Conservation (phyloP, 805 yeast species). For the Torulaspora quercuum region DNA sequence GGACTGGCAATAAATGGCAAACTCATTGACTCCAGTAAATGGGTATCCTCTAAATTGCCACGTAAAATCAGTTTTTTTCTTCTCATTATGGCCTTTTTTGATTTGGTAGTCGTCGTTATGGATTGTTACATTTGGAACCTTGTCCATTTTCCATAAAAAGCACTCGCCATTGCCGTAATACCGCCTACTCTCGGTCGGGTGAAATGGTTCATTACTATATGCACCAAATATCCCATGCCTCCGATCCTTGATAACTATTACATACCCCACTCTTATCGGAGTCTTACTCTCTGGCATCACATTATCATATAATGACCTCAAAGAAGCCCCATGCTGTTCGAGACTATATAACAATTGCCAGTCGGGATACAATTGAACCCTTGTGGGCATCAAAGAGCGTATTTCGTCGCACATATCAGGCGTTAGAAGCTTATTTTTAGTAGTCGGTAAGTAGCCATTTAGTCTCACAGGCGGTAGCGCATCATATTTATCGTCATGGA, state of each 20-base stretch:
- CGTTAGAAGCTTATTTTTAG: constrained; percentile 58
- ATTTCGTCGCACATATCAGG: constrained; percentile 68
- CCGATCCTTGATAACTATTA: constrained; percentile 67
- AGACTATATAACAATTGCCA: constrained; percentile 82
- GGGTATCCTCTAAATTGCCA: constrained; percentile 74
- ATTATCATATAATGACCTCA: constrained; percentile 68
- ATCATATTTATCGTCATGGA: constrained; percentile 19
- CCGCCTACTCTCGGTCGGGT: constrained; percentile 65
- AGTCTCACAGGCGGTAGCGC: constrained; percentile 57
- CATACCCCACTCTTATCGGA: constrained; percentile 59
- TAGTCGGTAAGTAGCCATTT: constrained; percentile 55
- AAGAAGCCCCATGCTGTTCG: constrained; percentile 88
- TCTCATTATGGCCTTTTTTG: constrained; percentile 12
- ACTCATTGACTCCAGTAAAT: constrained; percentile 85
- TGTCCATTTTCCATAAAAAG: constrained; percentile 79
- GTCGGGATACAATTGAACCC: constrained; percentile 69
- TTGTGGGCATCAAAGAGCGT: constrained; percentile 66
- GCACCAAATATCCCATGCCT: constrained; percentile 70
- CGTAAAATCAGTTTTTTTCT: constrained; percentile 13
- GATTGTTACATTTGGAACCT: constrained; percentile 33
- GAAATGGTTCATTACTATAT: constrained; percentile 67
- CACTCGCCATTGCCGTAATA: constrained; percentile 95
- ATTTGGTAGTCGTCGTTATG: constrained; percentile 11
- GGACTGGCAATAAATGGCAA: constrained; percentile 75
- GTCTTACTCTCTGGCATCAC: constrained; percentile 46